Base-by-base conservation (phyloP, 768 basidiomycete species). In the Kwoniella europaea region DNA sequence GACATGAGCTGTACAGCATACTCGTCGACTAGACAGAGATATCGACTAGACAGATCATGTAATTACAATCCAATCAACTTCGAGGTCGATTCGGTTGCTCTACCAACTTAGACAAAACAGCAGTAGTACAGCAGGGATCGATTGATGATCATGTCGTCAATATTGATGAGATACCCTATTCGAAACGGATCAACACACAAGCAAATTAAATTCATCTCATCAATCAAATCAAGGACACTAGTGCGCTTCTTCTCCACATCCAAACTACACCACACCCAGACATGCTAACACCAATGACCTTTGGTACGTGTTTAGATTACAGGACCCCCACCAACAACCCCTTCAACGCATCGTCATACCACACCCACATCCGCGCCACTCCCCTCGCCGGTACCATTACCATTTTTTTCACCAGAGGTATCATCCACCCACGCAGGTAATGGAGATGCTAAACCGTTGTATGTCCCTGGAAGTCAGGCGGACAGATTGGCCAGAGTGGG, bases 401-500 rank as follows among this genome's bases (percentile, higher is more conserved):
- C 72, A 1, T 63, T 56, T 27, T 71, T 68, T 65, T 42, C 68
- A n/a, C 65, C 67, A 24, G 70, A 66, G 24, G 22, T 50, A 16
- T 54, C 72, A 22, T 57, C 35, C 46, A 27, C 29, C 41, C 46
- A 53, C 65, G 10, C 56, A 46, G 22, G 15, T 58, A 27, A 61
- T 29, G 68, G 63, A n/a, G 77, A 74, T 63, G 71, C 69, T 10
- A 76, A 72, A 58, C 79, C 79, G 15, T 54, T 80, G 10, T 80
- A 80, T 63, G 77, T 80, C 4, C 56, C 74, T 27, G 79, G 76
- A 6, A 73, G 68, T 46, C 78, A 74, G 50, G 76, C 78, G n/a
- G 78, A 79, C 22, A 44, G 78, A 27, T 63, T 72, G 27, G 76
- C 78, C 1, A 63, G 78, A 27, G 55, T 66, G 10, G 69, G 73